phyloP scores from a whole-genome alignment of 139 green algal genomes.

The Coccomyxa sp. region DNA sequence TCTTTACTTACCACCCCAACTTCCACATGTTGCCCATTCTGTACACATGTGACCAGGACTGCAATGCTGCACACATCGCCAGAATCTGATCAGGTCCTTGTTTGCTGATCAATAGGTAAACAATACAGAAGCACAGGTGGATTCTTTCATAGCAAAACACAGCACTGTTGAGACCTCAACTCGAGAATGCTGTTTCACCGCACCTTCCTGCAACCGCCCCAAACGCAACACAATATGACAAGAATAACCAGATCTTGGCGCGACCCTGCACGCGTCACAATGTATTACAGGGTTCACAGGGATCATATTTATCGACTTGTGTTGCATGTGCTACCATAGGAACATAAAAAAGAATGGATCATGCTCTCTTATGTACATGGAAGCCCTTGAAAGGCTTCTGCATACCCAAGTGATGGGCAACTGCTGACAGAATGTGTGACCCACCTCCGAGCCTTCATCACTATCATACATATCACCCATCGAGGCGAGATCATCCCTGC shows the following conservation, averaged over 20 bases:
- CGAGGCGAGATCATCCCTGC: conserved; percentile 9
- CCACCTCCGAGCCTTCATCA: not conserved
- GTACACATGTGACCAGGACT: conserved; percentile 23
- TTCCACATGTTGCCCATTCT: conserved; percentile 8
- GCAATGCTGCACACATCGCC: conserved; percentile 22
- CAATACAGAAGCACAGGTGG: not conserved
- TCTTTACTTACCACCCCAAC: conserved; percentile 28
- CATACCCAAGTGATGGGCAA: not conserved
- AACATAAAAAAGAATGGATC: not conserved
- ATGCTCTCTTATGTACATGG: not conserved
- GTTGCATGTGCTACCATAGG: too few relatives aligned
- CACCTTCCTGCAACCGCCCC: conserved; percentile 23
- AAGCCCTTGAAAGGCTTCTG: not conserved
- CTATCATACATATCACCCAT: not conserved
- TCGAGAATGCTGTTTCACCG: too few relatives aligned
- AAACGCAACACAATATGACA: conserved; percentile 32
- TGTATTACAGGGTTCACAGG: not conserved
- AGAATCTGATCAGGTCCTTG: not conserved
- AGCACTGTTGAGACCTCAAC: not conserved
- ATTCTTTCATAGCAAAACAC: not conserved
- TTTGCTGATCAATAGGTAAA: not conserved
- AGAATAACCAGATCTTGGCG: conserved; percentile 36
- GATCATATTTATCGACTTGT: not conserved
- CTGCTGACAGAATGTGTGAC: not conserved
- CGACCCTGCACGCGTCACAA: conserved; percentile 12